phyloP scores from a whole-genome alignment of 2,329 filamentous ascomycete species.

The Periconia sp. region DNA sequence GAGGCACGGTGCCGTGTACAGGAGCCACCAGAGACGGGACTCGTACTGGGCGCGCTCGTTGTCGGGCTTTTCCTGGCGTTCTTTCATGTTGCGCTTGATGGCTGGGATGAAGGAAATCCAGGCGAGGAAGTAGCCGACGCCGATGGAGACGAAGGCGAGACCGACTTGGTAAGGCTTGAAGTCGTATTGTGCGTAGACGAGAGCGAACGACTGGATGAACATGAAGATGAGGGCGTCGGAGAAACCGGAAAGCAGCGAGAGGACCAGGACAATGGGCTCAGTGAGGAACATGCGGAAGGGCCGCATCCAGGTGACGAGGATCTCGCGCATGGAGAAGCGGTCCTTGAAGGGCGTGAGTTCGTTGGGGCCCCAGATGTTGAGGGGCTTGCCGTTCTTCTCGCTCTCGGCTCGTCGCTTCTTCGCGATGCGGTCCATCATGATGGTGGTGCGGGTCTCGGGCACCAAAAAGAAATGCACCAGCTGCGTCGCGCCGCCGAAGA shows the following conservation, averaged over 20 bases:
- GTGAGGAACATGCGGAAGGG: slow-evolving; percentile 76
- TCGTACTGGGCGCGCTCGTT: slow-evolving; percentile 39
- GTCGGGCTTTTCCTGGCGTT: slow-evolving; percentile 29
- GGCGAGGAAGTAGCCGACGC: slow-evolving; percentile 65
- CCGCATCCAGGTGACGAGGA: slow-evolving; percentile 45
- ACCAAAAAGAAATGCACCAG: slow-evolving; percentile 68
- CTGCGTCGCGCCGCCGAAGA: slow-evolving; percentile 74
- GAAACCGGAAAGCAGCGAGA: slow-evolving; percentile 74
- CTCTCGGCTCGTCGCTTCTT: slow-evolving; percentile 70
- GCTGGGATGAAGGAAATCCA: slow-evolving; percentile 63
- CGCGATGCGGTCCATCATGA: slow-evolving; percentile 78
- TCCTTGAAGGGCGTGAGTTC: slow-evolving; percentile 57
- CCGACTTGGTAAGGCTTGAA: slow-evolving; percentile 62
- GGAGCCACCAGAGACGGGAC: slow-evolving; percentile 66
- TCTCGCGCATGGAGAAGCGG: slow-evolving; percentile 42
- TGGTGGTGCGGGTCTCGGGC: slow-evolving; percentile 74
- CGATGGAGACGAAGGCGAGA: slow-evolving; percentile 61
- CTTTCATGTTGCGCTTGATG: slow-evolving; percentile 43
- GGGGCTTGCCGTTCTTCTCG: slow-evolving; percentile 58
- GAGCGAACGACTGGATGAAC: slow-evolving; percentile 70
- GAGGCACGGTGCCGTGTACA: slow-evolving; percentile 63
- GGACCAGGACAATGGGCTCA: slow-evolving; percentile 71
- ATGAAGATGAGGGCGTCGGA: slow-evolving; percentile 78
- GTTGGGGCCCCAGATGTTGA: slow-evolving; percentile 72
- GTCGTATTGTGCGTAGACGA: slow-evolving; percentile 69